Base-by-base conservation (phyloP, 352 stramenopile genomes). In the Phytopythium vexans region DNA sequence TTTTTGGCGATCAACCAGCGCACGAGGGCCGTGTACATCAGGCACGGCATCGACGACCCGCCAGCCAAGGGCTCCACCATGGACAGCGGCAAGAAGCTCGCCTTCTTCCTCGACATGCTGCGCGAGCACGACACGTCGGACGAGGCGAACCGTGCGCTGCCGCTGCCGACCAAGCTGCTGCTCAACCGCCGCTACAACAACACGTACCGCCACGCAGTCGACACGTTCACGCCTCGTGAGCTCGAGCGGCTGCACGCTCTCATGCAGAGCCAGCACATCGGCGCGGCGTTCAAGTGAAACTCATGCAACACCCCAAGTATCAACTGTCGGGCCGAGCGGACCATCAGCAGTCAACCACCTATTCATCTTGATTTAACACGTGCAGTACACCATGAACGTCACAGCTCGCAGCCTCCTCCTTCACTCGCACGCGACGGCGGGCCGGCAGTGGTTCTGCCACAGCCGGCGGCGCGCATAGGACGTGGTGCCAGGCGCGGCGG, bases 361-460 rank as follows among this genome's bases (percentile, higher is more conserved):
- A 27, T 27, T 27, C 21, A 27, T 27, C 21, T 27, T 27, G 21
- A 27, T 27, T 27, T 27, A 27, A 27, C 21, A 27, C 21, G 21
- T 27, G 21, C 21, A 27, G 21, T 27, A 27, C 21, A 27, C 21
- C 21, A 27, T 27, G 21, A 27, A 27, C 21, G 21, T 27, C 21
- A 27, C 21, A 27, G 21, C 14, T 39, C 16, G 27, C 43, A 15
- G 14, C 36, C 34, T 35, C 7, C 15, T 40, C 11, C 27, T 47
- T 63, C 56, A 82, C 48, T 82, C 72, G 53, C 62, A 75, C 9
- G 72, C 72, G 39, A 82, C 52, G 8, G 69, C 69, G 21, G 72
- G 72, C 11, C 72, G 70, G 66, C 78, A 89, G 45, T 86, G 68
- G 55, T 89, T 89, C 52, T 88, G 74, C 79, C 79, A 89, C 49